These are phyloP conservation scores for Mucor indicus DNA, from an alignment of 371 early-diverging fungal genomes.

Conservation along the genomic window DNA sequence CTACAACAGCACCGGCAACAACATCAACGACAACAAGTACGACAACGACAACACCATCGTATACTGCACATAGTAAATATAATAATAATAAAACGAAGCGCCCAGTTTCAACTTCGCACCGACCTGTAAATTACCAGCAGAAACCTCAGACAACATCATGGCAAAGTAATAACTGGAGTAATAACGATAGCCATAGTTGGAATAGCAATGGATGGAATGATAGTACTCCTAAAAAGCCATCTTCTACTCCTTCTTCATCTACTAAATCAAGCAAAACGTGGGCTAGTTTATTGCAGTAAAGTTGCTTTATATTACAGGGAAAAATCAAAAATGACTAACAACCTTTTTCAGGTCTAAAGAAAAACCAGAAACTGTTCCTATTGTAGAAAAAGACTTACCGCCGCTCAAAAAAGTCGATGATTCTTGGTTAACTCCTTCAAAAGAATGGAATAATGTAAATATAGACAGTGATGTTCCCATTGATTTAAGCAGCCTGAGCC, in stretches of 20 bases:
- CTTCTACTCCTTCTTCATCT: constrained; percentile 7
- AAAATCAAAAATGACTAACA: constrained; percentile 10
- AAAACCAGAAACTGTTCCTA: constrained; percentile 44
- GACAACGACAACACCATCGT: constrained; percentile 2
- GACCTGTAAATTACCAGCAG: not conserved
- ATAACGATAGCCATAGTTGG: constrained; percentile 83
- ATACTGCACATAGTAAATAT: constrained; percentile 7
- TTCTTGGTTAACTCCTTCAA: constrained; percentile 5
- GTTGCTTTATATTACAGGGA: constrained; percentile 12
- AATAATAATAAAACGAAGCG: not conserved
- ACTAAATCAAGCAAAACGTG: constrained; percentile 42
- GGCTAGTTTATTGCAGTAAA: constrained; percentile 75
- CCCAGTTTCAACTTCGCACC: not conserved
- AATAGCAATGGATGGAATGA: constrained; percentile 78
- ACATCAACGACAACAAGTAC: constrained; percentile 9
- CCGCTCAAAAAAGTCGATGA: constrained; percentile 11
- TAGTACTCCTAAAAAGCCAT: constrained; percentile 5
- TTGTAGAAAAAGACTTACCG: not conserved
- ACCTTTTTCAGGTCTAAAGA: too few species aligned
- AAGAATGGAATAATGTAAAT: not conserved
- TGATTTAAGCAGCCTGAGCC: constrained; percentile 3
- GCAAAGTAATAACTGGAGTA: constrained; percentile 46
- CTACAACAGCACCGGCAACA: constrained; percentile 16
- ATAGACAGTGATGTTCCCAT: constrained; percentile 1
- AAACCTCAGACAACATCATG: not conserved